Evolutionary conservation across 2,329 filamentous ascomycete species (phyloP), one percentile per base, ranked within the genome.

Genomic region (Colletotrichum camelliae): DNA sequence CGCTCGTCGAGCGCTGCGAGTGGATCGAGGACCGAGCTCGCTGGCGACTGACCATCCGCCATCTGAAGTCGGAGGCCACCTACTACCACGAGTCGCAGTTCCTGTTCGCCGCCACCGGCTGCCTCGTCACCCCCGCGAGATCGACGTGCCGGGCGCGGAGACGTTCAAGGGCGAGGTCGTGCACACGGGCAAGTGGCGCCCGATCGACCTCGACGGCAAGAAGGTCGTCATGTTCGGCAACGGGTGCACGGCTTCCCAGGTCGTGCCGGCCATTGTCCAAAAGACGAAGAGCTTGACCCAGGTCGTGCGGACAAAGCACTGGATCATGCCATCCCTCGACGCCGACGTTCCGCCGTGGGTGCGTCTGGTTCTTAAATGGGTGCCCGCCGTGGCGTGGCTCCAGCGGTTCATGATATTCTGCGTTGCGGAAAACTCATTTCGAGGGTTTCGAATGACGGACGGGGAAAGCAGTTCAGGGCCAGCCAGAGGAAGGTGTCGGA

Each of bases 111-210:
- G 85, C 77, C 4, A 76, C 81, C 2, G 86, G 86, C 9, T 72
- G 81, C 18, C 81, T 88, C 18, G 80, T 81, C n/a, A 67, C 80
- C 58, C 85, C 1, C 80, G 82, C 2, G 79, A 83, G 43, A 78
- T 85, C 3, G 84, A 86, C 21, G 87, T 92, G 37, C 85, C 87
- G 0, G 91, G 90, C 0, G 77, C 89, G 0, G 78, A 86, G 2
- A 83, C 83, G 16, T 93, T 91, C 82, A 81, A 86, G 70, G 91
- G 91, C n/a, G 80, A 82, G 8, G 81, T 91, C 7, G 84, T 91
- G 61, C 91, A 93, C 79, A 89, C 89, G 1, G 88, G 90, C 2
- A 84, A 86, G 43, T 93, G 90, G 90, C 86, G 89, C 1, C 81
- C 88, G 8, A 82, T 90, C 15, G 84, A 89, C 27, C 82, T 90